Evolutionary conservation across 768 basidiomycete genomes (phyloP), one percentile per base, ranked within the genome.

Genomic region (Pluteus cervinus): DNA sequence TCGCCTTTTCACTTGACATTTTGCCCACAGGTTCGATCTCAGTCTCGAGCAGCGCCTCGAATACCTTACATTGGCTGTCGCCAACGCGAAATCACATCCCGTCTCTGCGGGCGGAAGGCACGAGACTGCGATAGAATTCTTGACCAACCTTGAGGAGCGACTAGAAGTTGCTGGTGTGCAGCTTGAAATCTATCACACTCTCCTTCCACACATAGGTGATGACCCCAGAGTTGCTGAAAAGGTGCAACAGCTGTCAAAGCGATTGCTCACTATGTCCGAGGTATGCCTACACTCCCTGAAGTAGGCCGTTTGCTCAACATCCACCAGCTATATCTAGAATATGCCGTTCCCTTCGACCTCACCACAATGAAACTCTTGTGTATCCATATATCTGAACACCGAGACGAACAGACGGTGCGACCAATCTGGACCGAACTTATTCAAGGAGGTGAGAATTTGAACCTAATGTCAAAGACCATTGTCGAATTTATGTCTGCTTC

Each of bases 91-190:
- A 61, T 94, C 94, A 11, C 89, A 93, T 54, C 85, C 88, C 1
- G 75, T 88, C 7, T 81, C 89, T 14, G 68, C 75, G 12, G 73
- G 77, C 21, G 83, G 85, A 7, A 70, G 76, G 41, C 85, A 91
- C 48, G 87, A 92, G 55, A 84, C 82, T 21, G 88, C 89, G n/a
- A 89, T 97, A 34, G 83, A 88, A 34, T 96, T 98, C 68, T 73
- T 94, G n/a, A 89, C 85, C 0, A 85, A 88, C 48, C 68, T 96
- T 14, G 93, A 97, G 65, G 96, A 99, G 60, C 91, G 92, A 55
- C 74, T 97, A 9, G 96, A 99, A 29, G 96, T 99, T 17, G 88
- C 92, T 5, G 86, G 94, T 61, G 90, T 98, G 7, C 96, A 99
- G 54, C 65, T 93, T n/a, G 94, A 97, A 58, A 74, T 96, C 32